These are phyloP conservation scores for Moelleriella libera DNA, from an alignment of 2,329 filamentous ascomycete genomes.

Conservation along the genomic window DNA sequence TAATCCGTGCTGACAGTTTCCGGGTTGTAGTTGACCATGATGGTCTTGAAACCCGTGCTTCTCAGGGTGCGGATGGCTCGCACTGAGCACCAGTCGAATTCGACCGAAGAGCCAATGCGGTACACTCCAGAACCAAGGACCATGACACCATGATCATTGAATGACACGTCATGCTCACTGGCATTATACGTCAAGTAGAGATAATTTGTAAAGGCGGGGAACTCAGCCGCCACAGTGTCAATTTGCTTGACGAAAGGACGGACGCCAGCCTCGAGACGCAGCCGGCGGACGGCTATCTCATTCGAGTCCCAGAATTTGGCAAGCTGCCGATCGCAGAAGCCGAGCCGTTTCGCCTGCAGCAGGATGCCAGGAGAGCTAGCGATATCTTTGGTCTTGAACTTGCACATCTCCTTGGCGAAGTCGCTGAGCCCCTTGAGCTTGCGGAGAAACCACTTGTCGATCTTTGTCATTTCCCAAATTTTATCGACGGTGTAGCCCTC, in stretches of 20 bases:
- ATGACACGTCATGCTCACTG: slow-evolving; percentile 66
- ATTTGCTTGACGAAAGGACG: slow-evolving; percentile 93
- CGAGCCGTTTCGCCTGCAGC: slow-evolving; percentile 78
- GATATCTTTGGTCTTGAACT: slow-evolving; percentile 50
- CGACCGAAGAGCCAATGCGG: slow-evolving; percentile 91
- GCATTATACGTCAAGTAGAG: slow-evolving; percentile 94
- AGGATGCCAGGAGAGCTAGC: slow-evolving; percentile 51
- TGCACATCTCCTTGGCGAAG: slow-evolving; percentile 68
- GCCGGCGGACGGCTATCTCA: slow-evolving; percentile 73
- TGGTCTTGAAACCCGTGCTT: slow-evolving; percentile 73
- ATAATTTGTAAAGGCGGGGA: slow-evolving; percentile 90
- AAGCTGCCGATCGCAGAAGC: slow-evolving; percentile 87
- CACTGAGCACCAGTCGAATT: slow-evolving; percentile 99
- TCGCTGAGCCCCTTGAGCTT: slow-evolving; percentile 84
- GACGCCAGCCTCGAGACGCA: slow-evolving; percentile 76
- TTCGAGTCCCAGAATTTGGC: slow-evolving; percentile 92
- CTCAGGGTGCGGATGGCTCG: slow-evolving; percentile 83
- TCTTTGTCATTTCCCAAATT: slow-evolving; percentile 96
- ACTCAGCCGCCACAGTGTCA: slow-evolving; percentile 94
- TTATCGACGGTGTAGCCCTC: slow-evolving; percentile 87
- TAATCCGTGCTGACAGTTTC: slow-evolving; percentile 87
- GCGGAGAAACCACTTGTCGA: slow-evolving; percentile 96
- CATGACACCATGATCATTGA: slow-evolving; percentile 88
- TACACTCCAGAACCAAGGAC: slow-evolving; percentile 93
- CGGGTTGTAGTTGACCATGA: slow-evolving; percentile 93